Conservation (phyloP, 2,329 filamentous ascomycete genomes). For the Fusarium solani-melongenae region DNA sequence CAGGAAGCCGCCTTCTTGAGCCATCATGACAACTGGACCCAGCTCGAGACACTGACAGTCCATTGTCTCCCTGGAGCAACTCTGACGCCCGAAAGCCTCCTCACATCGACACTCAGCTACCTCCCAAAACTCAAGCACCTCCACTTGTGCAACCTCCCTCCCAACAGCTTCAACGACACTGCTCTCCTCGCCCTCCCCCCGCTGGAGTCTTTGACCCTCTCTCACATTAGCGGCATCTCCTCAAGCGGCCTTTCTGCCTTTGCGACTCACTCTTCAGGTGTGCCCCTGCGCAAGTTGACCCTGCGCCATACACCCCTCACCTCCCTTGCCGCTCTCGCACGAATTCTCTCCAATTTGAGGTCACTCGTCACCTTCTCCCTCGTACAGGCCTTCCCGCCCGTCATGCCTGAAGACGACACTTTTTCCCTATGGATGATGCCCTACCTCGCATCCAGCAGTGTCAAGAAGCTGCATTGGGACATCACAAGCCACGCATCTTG, state of each 20-base stretch:
- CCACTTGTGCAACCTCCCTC: conserved; percentile 68
- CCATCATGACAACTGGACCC: conserved; percentile 65
- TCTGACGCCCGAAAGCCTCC: conserved; percentile 62
- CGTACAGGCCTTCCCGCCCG: conserved; percentile 65
- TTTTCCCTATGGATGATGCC: conserved; percentile 71
- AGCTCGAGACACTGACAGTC: conserved; percentile 67
- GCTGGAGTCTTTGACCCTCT: conserved; percentile 65
- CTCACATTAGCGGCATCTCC: conserved; percentile 66
- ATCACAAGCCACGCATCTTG: conserved; percentile 62
- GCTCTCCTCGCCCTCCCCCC: conserved; percentile 66
- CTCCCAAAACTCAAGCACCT: conserved; percentile 68
- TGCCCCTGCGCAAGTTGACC: conserved; percentile 60
- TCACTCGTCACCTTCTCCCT: conserved; percentile 62
- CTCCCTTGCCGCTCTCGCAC: conserved; percentile 66
- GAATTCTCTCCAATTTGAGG: conserved; percentile 67
- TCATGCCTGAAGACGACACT: conserved; percentile 65
- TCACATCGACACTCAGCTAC: conserved; percentile 60
- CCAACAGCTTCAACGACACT: conserved; percentile 66
- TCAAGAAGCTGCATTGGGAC: conserved; percentile 72
- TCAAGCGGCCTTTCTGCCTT: conserved; percentile 67
- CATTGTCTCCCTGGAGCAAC: conserved; percentile 68
- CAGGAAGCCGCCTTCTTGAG: conserved; percentile 60
- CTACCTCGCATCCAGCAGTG: conserved; percentile 66
- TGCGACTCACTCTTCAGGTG: conserved; percentile 60
- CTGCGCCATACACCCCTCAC: conserved; percentile 67